Evolutionary conservation across 179 eudicot species (phyloP).

Genomic region (Gypsophila paniculata): DNA sequence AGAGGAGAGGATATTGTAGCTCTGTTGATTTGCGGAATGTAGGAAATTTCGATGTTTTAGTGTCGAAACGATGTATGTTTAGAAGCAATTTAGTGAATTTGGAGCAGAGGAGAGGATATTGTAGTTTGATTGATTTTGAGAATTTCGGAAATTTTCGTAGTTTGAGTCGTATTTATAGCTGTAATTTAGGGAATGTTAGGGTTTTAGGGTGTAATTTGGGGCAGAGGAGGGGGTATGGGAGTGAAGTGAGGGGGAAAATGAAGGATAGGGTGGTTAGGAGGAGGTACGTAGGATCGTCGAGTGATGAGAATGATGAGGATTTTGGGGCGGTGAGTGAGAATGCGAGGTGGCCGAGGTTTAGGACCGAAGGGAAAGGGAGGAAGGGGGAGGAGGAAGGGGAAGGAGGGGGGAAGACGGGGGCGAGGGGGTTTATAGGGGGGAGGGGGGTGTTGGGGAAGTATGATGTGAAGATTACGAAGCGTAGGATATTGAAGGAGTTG

Average conservation of each 20-base stretch:
- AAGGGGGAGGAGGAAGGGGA: slow-evolving; percentile 20
- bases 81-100: too few species aligned
- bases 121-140: too few species aligned
- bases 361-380: slow-evolving; percentile 23
- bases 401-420: slow-evolving; percentile 24
- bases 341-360: slow-evolving; percentile 40
- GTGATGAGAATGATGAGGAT: slow-evolving; percentile 35
- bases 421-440: slow-evolving; percentile 40
- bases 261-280: slow-evolving; percentile 25
- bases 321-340: slow-evolving; percentile 8
- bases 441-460: slow-evolving; percentile 68
- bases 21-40: neutral
- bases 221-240: slow-evolving; percentile 39
- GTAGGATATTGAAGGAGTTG: slow-evolving; percentile 45
- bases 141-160: neutral
- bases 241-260: slow-evolving; percentile 18
- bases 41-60: too few species aligned
- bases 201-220: slow-evolving; percentile 19
- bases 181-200: slow-evolving; percentile 2
- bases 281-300: slow-evolving; percentile 37
- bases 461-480: slow-evolving; percentile 48
- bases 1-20: slow-evolving; percentile 24
- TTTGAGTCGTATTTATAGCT: slow-evolving; percentile 1
- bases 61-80: too few species aligned
- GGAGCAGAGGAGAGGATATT: neutral